Evolutionary conservation across 2,329 filamentous ascomycete genomes (phyloP).

Genomic region (Aspergillus fumigatiaffinis): DNA sequence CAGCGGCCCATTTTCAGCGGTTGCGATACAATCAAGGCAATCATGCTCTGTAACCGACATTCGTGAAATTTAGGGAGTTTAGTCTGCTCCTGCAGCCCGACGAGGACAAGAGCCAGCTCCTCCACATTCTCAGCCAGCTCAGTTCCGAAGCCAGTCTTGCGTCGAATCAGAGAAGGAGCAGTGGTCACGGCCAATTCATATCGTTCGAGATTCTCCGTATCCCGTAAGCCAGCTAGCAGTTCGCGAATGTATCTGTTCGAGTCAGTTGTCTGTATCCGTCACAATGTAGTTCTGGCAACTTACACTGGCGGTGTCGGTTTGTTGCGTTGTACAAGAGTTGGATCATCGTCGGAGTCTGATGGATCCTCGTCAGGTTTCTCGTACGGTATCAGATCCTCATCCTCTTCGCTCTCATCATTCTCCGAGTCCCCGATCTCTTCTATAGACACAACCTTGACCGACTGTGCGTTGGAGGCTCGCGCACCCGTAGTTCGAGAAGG

Average conservation of each 20-base stretch:
- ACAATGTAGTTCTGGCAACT: conserved; percentile 18
- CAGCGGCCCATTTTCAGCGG: conserved; percentile 76
- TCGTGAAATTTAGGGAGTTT: conserved; percentile 75
- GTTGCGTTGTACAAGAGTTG: conserved; percentile 77
- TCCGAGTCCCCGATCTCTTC: conserved; percentile 63
- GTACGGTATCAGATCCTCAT: conserved; percentile 70
- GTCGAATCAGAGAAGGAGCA: conserved; percentile 74
- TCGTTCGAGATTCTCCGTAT: conserved; percentile 78
- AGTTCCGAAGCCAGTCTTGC: conserved; percentile 82
- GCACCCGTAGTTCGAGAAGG: conserved; percentile 1
- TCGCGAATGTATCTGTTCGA: conserved; percentile 69
- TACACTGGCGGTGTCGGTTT: conserved; percentile 77
- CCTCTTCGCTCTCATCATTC: conserved; percentile 45
- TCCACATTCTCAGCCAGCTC: conserved; percentile 82
- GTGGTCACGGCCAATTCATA: conserved; percentile 75
- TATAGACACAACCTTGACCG: conserved; percentile 48
- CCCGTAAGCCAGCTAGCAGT: conserved; percentile 71
- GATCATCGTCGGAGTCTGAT: conserved; percentile 90
- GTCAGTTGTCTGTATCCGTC: conserved; percentile 10
- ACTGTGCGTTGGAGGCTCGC: background rate
- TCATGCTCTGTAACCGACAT: conserved; percentile 72
- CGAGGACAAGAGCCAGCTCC: conserved; percentile 71
- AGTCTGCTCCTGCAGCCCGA: conserved; percentile 80
- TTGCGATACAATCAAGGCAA: conserved; percentile 73
- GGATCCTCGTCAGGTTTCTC: conserved; percentile 82